Percentiles rank a stretch among this genome's conserved stretches.
Conservation (phyloP, 331 rosid species). For the Ulmus americana region DNA sequence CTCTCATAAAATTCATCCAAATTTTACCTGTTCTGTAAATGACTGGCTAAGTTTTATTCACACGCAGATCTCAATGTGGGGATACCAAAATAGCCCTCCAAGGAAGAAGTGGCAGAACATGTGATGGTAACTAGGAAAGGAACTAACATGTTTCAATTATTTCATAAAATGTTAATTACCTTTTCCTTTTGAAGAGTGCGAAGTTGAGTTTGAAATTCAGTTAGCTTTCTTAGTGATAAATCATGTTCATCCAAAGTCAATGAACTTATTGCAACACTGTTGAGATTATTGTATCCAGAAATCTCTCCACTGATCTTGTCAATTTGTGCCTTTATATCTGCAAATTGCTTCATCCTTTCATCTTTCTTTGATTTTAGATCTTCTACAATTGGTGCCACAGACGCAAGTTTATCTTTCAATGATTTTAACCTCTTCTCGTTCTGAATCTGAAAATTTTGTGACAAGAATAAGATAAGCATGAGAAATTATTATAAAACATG, state of each 20-base stretch:
- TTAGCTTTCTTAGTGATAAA: slow-evolving; percentile 75
- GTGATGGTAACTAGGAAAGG: slow-evolving; percentile 8
- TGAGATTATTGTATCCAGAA: slow-evolving; percentile 50
- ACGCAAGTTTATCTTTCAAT: slow-evolving; percentile 78
- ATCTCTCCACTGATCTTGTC: slow-evolving; percentile 84
- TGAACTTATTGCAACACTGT: slow-evolving; percentile 24
- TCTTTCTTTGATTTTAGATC: slow-evolving; percentile 67
- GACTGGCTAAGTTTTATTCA: neutral
- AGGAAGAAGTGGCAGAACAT: slow-evolving; percentile 3
- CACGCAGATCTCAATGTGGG: neutral
- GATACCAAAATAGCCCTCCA: neutral
- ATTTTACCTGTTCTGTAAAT: no score
- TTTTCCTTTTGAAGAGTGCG: slow-evolving; percentile 80
- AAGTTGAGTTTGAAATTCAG: slow-evolving; percentile 72
- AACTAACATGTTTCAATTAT: slow-evolving; percentile 6
- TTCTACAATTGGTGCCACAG: slow-evolving; percentile 75
- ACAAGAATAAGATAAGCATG: slow-evolving; percentile 24
- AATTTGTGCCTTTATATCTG: slow-evolving; percentile 60
- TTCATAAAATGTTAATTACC: slow-evolving; percentile 39
- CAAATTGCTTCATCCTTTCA: slow-evolving; percentile 75
- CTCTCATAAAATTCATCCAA: no score
- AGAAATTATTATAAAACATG: slow-evolving; percentile 8
- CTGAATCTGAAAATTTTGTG: slow-evolving; percentile 43
- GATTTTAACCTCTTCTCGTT: slow-evolving; percentile 61
- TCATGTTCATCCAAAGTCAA: slow-evolving; percentile 55